Percentiles rank a stretch among this genome's conserved stretches.
phyloP scores from a whole-genome alignment of 306 rosid genomes.

The Luffa aegyptiaca region DNA sequence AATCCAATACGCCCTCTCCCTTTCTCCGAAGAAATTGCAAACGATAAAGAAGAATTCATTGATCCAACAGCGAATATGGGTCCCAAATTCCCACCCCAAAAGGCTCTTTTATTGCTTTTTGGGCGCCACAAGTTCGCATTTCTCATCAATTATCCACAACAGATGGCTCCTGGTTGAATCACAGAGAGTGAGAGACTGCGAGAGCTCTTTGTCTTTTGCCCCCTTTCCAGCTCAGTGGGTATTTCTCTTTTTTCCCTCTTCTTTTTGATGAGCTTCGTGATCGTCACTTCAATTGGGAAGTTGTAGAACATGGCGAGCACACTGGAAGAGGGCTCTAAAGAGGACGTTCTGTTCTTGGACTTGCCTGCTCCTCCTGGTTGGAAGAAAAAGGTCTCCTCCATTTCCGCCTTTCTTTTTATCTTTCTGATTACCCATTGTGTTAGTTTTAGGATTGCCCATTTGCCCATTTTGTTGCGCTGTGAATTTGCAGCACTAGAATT shows the following conservation, averaged over 20 bases:
- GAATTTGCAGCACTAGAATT: neutral
- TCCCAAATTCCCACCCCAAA: neutral
- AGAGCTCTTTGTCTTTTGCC: neutral
- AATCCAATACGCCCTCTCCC: neutral
- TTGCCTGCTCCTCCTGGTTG: constrained; percentile 91
- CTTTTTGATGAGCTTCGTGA: constrained; percentile 1
- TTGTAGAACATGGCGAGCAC: constrained; percentile 60
- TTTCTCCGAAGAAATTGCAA: neutral
- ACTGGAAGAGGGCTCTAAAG: constrained; percentile 42
- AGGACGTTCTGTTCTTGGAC: constrained; percentile 63
- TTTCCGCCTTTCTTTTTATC: neutral
- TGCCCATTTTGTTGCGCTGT: neutral
- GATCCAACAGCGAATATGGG: neutral
- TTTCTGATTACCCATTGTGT: neutral
- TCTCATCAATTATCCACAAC: neutral
- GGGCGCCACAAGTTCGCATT: neutral
- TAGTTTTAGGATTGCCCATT: neutral
- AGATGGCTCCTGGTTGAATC: neutral
- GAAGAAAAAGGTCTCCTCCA: constrained; percentile 53
- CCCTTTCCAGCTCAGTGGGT: neutral
- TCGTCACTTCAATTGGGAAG: constrained; percentile 28
- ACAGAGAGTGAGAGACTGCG: neutral
- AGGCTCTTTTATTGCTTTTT: neutral
- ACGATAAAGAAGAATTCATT: neutral
- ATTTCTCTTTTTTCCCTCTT: neutral